A percentile compares a stretch with the other conserved stretches of the same genome.
Evolutionary conservation across 768 basidiomycete genomes (phyloP).

Genomic region (Macrocybe gigantea): DNA sequence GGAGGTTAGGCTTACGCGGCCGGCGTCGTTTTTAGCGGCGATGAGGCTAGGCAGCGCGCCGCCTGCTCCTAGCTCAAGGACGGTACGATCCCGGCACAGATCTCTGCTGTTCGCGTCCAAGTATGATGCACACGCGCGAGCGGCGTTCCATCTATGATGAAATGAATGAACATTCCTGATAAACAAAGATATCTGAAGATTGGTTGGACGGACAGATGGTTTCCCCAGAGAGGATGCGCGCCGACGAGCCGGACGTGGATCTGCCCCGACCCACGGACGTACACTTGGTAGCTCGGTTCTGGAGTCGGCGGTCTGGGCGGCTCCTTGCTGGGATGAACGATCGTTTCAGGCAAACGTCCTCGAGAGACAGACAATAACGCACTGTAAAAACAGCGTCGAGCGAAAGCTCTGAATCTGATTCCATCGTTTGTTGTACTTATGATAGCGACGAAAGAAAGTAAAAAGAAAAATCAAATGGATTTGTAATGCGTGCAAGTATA

Average conservation of each 20-base stretch:
- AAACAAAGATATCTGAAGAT: not conserved
- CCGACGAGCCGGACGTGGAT: conserved; percentile 70
- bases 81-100: conserved; percentile 37
- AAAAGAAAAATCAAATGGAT: too few species aligned
- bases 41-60: conserved; percentile 86
- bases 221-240: conserved; percentile 77
- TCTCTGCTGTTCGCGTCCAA: conserved; percentile 44
- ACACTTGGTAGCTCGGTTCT: conserved; percentile 48
- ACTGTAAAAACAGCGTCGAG: conserved; percentile 50
- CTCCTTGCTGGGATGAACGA: conserved; percentile 36
- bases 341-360: not conserved
- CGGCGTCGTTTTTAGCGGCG: conserved; percentile 62
- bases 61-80: conserved; percentile 92
- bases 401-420: conserved; percentile 16
- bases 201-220: conserved; percentile 51
- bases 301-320: conserved; percentile 64
- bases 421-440: conserved; percentile 13
- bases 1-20: conserved; percentile 38
- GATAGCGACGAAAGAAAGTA: too few species aligned
- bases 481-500: too few species aligned
- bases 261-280: conserved; percentile 39
- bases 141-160: conserved; percentile 69
- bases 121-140: conserved; percentile 64
- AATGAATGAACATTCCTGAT: not conserved
- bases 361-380: conserved; percentile 10